Evolutionary conservation across 2,329 filamentous ascomycete genomes (phyloP), one percentile per base, ranked within the genome.

Genomic region (Fusarium robinianum): DNA sequence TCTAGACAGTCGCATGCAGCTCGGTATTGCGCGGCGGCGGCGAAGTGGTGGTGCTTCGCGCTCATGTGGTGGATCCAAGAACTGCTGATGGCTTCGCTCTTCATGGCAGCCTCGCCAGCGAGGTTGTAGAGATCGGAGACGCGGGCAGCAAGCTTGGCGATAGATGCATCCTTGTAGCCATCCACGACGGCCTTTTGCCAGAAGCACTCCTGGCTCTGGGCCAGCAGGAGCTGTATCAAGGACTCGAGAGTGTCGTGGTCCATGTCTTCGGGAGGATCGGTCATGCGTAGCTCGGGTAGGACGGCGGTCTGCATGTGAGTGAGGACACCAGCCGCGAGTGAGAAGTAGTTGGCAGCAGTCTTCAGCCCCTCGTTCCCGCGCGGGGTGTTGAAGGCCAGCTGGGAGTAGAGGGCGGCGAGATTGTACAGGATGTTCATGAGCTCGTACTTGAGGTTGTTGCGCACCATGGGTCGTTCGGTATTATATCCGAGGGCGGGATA

Each of bases 1-100:
- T 97, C 94, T 10, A 99, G 68, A 57, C 89, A 94, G 62, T 96
- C 91, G 52, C 90, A 85, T 1, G 94, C 90, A 17, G 92, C 90
- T 10, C 94, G 79, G 60, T 92, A 97, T 65, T 99, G 94, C 0
- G 94, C 94, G 0, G 94, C 94, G 0, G 90, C 92, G 2, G 92
- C 91, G 70, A 99, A 97, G 68, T 97, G 94, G 63, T 96, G 88
- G 63, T 97, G 91, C 67, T 97, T 99, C 5, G 92, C 94, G 17
- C 88, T 91, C 80, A 95, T 91, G 65, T 97, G 92, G 68, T 97
- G 92, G 58, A 99, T 96, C 94, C 92, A 97, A 51, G 94, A 88
- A 42, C 87, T 91, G 65, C 88, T 94, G 56, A 97, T 85, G 11
- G 88, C 85, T 61, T 96, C 85, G 51, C 90, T 96, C 67, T 90